Percentiles rank a stretch among this genome's conserved stretches.
phyloP scores from a whole-genome alignment of 192 early-diverging fungal species.

The Phycomyces nitens region DNA sequence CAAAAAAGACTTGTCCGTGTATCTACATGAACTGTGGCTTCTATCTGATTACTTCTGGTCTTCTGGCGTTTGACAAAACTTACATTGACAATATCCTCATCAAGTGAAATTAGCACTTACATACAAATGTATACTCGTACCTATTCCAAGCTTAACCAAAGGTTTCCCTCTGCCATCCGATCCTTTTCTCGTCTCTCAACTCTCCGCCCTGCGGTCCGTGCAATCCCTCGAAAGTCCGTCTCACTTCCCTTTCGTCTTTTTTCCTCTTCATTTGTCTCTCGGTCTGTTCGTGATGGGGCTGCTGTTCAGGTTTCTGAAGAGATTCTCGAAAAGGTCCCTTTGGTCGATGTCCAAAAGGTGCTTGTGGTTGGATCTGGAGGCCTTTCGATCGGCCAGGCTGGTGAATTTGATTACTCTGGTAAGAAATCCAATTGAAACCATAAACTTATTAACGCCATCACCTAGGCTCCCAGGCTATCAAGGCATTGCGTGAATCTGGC shows the following conservation, averaged over 20 bases:
- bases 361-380: conserved; percentile 95
- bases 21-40: conserved; percentile 31
- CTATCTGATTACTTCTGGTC: conserved; percentile 36
- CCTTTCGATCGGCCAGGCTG: conserved; percentile 94
- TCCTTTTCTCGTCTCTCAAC: conserved; percentile 1
- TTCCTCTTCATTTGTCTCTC: conserved; percentile 3
- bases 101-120: conserved; percentile 18
- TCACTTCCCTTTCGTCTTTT: neutral
- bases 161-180: neutral
- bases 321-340: conserved; percentile 44
- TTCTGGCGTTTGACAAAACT: conserved; percentile 31
- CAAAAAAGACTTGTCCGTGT: conserved; percentile 4
- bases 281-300: conserved; percentile 19
- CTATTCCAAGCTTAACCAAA: neutral
- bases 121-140: conserved; percentile 20
- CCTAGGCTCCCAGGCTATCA: conserved; percentile 92
- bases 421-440: conserved; percentile 21
- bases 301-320: conserved; percentile 43
- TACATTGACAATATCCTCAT: conserved; percentile 37
- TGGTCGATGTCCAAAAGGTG: conserved; percentile 76
- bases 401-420: conserved; percentile 99
- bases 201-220: neutral
- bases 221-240: too few relatives aligned
- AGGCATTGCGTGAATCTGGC: conserved; percentile 88
- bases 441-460: neutral